Conservation (phyloP, 768 basidiomycete genomes). For the Macrolepiota fuliginosa region DNA sequence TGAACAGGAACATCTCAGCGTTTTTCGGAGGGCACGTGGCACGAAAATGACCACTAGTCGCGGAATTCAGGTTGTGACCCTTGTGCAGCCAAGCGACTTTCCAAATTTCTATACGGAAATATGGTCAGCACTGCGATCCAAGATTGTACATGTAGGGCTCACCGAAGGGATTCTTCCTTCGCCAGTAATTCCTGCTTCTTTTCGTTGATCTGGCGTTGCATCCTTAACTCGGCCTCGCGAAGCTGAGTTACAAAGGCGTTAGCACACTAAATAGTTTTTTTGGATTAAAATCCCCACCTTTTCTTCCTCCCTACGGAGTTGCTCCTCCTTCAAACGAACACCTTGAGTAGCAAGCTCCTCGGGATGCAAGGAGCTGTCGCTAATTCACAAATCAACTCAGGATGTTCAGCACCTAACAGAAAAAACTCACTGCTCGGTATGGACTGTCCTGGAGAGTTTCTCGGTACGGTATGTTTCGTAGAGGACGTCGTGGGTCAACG, state of each 20-base stretch:
- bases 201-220: constrained; percentile 97
- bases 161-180: constrained; percentile 93
- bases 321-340: constrained; percentile 98
- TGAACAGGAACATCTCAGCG: constrained; percentile 4
- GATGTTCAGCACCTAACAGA: constrained; percentile 6
- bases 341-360: constrained; percentile 97
- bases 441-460: constrained; percentile 89
- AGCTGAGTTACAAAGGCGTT: constrained; percentile 44
- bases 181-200: constrained; percentile 95
- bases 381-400: constrained; percentile 30
- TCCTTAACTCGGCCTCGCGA: constrained; percentile 96
- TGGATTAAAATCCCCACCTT: constrained; percentile 50
- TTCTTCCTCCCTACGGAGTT: constrained; percentile 95
- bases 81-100: constrained; percentile 88
- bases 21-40: constrained; percentile 1
- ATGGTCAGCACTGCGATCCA: constrained; percentile 11
- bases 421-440: constrained; percentile 64
- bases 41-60: constrained; percentile 41
- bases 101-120: constrained; percentile 61
- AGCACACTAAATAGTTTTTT: constrained; percentile 9
- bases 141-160: constrained; percentile 17
- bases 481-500: constrained; percentile 88
- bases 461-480: constrained; percentile 98
- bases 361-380: constrained; percentile 88
- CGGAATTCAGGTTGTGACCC: constrained; percentile 80